Percentiles rank a stretch among this genome's conserved stretches.
These are phyloP conservation scores for Fusarium miscanthi DNA, from an alignment of 2,329 filamentous ascomycete species.

Conservation along the genomic window DNA sequence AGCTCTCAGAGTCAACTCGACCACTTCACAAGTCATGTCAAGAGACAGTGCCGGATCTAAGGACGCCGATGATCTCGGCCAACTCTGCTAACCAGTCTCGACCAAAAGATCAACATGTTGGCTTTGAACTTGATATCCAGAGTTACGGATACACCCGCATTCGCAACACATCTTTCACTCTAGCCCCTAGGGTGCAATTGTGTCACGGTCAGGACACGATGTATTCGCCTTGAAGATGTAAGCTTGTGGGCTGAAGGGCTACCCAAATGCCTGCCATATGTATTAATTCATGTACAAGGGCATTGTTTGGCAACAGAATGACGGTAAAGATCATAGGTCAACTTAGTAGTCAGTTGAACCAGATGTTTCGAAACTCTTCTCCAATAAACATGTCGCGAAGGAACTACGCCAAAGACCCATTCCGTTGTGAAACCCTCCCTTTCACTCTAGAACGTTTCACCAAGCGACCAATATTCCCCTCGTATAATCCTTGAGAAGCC, in stretches of 20 bases:
- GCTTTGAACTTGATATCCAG: neutral
- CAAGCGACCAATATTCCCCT: constrained; percentile 1
- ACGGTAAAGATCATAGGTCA: neutral
- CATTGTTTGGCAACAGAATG: neutral
- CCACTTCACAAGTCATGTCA: constrained; percentile 12
- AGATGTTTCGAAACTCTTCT: neutral
- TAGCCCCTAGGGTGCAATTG: neutral
- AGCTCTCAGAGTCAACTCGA: neutral
- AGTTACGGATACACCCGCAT: neutral
- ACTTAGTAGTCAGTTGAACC: neutral
- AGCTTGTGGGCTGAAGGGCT: neutral
- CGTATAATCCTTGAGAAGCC: neutral
- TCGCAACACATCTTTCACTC: neutral
- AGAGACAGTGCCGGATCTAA: neutral
- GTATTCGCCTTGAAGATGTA: neutral
- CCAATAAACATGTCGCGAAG: neutral
- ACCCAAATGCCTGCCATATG: neutral
- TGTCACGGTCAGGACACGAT: neutral
- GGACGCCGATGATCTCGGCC: constrained; percentile 8
- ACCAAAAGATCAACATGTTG: neutral
- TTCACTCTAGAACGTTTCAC: constrained; percentile 31
- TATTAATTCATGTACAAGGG: neutral
- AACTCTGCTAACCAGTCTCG: constrained; percentile 11
- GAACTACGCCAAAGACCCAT: neutral
- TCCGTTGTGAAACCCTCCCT: constrained; percentile 11